Base-by-base conservation (phyloP, 2,329 filamentous ascomycete species). In the Colletotrichum filicis region DNA sequence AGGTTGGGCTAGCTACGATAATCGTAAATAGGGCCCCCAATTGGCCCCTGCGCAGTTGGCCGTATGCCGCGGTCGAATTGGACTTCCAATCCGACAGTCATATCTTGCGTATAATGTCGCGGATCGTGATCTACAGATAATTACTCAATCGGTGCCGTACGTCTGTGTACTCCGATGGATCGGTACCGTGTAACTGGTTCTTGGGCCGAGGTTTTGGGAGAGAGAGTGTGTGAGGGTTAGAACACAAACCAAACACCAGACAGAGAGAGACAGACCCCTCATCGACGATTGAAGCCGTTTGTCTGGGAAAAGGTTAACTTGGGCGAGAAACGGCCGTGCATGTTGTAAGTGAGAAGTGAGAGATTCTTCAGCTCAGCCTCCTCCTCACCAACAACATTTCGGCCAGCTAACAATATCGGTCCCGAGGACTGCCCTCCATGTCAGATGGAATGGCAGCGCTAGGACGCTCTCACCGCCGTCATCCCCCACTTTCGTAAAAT, bases 381-480 rank as follows among this genome's bases (percentile, higher is more conserved):
- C 24, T 55, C 59, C 24, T 55, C 24, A 28, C 42, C 42, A 19
- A n/a, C 42, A 49, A 19, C 42, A 49, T n/a, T 14, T 64, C 59
- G 55, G 59, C 22, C 42, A 64, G 30, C 66, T 30, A 30, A 22
- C 30, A 52, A 24, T n/a, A 64, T 72, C 69, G 69, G 69, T 72
- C 66, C 69, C 69, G 69, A 72, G 42, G 14, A 26, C 52, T 12
- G 12, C 62, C 62, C 59, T 46, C 26, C 32, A 42, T 26, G 16
- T 19, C 28, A 42, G 35, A 26, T 60, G 53, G 65, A 42, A 35
- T 53, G 37, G 58, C 58, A 68, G 66, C 69, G 69, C 69, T 72
- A 64, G 66, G 69, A 64, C 69, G 53, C 42, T 62, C 49, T 30
- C 19, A 42, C 28, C 42, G 53, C 65, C 66, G 66, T 64, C 69